Conservation (phyloP, 83 land plant genomes). For the Thuja plicata region DNA sequence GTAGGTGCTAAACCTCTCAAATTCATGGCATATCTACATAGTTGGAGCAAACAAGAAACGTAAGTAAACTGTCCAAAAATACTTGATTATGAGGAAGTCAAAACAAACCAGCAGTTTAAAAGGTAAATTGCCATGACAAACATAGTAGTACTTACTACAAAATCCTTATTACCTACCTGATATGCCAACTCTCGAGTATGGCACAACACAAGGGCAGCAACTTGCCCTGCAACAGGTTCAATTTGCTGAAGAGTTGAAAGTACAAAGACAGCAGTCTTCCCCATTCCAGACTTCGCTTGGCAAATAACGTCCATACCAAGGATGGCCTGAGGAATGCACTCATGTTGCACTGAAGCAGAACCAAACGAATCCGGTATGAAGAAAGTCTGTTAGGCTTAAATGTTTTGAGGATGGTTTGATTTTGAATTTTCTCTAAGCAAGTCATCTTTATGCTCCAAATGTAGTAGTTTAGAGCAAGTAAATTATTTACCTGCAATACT, state of each 20-base stretch:
- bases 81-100: neutral
- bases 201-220: constrained; percentile 93
- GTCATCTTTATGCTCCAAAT: constrained; percentile 9
- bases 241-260: constrained; percentile 95
- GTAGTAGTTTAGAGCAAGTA: constrained; percentile 9
- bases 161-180: constrained; percentile 52
- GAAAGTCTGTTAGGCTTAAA: constrained; percentile 20
- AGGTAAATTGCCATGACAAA: constrained; percentile 7
- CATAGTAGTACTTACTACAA: neutral
- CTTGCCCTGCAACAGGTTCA: constrained; percentile 94
- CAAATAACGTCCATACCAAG: constrained; percentile 99
- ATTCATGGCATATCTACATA: constrained; percentile 95
- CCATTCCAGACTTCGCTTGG: constrained; percentile 99
- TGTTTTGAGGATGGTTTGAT: constrained; percentile 10
- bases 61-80: neutral
- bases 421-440: constrained; percentile 10
- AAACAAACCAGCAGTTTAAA: neutral
- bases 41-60: neutral
- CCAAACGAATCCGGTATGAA: constrained; percentile 24
- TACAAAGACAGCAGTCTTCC: constrained; percentile 98
- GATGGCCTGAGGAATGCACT: constrained; percentile 98
- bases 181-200: constrained; percentile 97
- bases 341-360: constrained; percentile 86
- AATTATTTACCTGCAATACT: constrained; percentile 1
- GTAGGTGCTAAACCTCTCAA: constrained; percentile 98